Base-by-base conservation (phyloP, 192 early-diverging fungal species). In the Coemansia sp. region DNA sequence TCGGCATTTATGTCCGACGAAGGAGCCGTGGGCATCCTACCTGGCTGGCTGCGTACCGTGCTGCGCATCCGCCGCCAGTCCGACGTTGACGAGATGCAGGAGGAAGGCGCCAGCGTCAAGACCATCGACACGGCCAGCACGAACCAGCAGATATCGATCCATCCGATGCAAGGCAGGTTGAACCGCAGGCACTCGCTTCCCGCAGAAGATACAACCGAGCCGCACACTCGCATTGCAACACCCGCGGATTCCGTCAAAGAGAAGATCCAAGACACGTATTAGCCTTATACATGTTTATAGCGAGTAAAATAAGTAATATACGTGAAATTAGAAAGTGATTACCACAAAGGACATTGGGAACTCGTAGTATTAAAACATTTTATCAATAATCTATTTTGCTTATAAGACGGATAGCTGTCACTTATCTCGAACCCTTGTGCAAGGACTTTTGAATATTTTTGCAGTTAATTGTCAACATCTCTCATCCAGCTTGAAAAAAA, bases 1-100 rank as follows among this genome's bases (percentile, higher is more conserved):
- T 21, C 76, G 15, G 79, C 53, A 15, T 81, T 81, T 65, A 58
- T 81, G 2, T 67, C 70, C 10, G 38, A 67, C 5, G 79, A 74
- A 15, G 73, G 74, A 0, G 56, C 73, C 65, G 70, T 67, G 49
- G 60, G 66, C 64, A 60, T 81, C 24, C 74, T 74, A 26, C 52
- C 63, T 30, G 57, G 66, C 58, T 62, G 41, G 38, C 23, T 68
- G 44, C 44, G 44, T 18, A 46, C 44, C 5, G 44, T 46, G 5
- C 43, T 69, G 9, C 23, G 18, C 10, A 69, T 69, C 30, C 24
- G 38, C 6, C 8, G 33, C 43, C 2, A 15, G 23, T 38, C 36
- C 2, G 12, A 67, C 23, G 18, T 18, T 23, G 38, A 45, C 26
- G 23, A 60, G 9, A 33, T 18, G n/a, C 34, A 60, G 26, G 43